Evolutionary conservation across 768 basidiomycete species (phyloP).

Genomic region (Amylocystis lapponica): DNA sequence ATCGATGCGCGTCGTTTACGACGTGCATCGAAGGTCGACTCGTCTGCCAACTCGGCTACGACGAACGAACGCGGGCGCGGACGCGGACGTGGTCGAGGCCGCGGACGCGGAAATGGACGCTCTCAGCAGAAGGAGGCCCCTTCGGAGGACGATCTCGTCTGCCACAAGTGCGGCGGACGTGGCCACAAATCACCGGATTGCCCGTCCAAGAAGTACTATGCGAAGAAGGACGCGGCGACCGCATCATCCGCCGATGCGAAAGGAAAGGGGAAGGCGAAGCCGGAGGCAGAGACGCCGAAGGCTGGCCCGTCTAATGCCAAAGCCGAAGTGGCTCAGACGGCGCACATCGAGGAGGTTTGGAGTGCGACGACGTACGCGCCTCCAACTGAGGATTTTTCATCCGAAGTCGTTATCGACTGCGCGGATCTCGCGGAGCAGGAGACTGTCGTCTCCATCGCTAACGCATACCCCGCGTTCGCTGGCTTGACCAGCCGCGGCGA

Average conservation of each 20-base stretch:
- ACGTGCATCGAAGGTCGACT: background rate
- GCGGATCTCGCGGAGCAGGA: background rate
- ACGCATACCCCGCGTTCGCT: too few species aligned
- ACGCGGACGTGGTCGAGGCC: too few species aligned
- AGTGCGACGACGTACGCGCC: background rate
- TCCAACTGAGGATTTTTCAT: too few species aligned
- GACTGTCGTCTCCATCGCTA: too few species aligned
- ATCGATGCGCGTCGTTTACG: background rate
- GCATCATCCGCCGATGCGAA: background rate
- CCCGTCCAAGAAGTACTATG: background rate
- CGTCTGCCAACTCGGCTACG: background rate
- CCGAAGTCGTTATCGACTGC: background rate
- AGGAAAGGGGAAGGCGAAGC: background rate
- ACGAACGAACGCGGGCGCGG: background rate
- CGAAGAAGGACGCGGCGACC: background rate
- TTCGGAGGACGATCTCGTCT: too few species aligned
- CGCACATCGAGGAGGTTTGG: background rate
- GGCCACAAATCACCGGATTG: background rate
- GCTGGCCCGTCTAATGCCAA: too few species aligned
- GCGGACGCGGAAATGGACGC: too few species aligned
- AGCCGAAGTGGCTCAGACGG: background rate
- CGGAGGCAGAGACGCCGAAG: too few species aligned
- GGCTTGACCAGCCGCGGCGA: too few species aligned
- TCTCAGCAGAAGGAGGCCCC: too few species aligned
- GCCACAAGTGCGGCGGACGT: background rate